Evolutionary conservation across 495 filamentous ascomycete genomes (phyloP).

Genomic region (Talaromyces wortmannii): DNA sequence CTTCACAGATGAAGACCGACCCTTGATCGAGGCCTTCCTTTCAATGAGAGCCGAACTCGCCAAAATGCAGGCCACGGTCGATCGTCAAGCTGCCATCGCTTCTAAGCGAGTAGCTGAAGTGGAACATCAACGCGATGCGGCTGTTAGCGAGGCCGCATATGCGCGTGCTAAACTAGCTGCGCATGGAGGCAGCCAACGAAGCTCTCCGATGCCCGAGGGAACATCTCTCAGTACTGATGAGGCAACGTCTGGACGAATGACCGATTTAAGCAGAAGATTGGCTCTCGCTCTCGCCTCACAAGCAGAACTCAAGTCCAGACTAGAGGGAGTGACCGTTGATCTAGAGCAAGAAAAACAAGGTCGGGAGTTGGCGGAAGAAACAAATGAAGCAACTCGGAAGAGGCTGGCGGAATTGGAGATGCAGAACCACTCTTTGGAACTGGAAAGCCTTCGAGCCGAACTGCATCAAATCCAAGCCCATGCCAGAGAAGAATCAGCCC

Average conservation of each 20-base stretch:
- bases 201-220: slow-evolving; percentile 63
- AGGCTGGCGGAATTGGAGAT: slow-evolving; percentile 81
- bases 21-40: slow-evolving; percentile 86
- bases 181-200: slow-evolving; percentile 62
- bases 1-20: slow-evolving; percentile 84
- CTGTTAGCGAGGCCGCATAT: slow-evolving; percentile 87
- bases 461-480: slow-evolving; percentile 69
- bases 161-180: slow-evolving; percentile 89
- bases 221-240: slow-evolving; percentile 48
- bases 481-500: slow-evolving; percentile 70
- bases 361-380: slow-evolving; percentile 81
- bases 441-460: slow-evolving; percentile 78
- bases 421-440: slow-evolving; percentile 71
- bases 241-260: slow-evolving; percentile 54
- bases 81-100: slow-evolving; percentile 74
- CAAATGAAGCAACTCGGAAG: slow-evolving; percentile 71
- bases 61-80: slow-evolving; percentile 79
- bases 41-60: slow-evolving; percentile 80
- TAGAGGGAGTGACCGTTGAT: slow-evolving; percentile 61
- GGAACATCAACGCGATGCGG: slow-evolving; percentile 87
- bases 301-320: slow-evolving; percentile 61
- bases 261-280: slow-evolving; percentile 74
- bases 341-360: slow-evolving; percentile 74
- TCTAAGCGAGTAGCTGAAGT: slow-evolving; percentile 87
- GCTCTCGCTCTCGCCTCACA: slow-evolving; percentile 73